Base-by-base conservation (phyloP, 2,329 filamentous ascomycete genomes). In the Arthroderma uncinatum region DNA sequence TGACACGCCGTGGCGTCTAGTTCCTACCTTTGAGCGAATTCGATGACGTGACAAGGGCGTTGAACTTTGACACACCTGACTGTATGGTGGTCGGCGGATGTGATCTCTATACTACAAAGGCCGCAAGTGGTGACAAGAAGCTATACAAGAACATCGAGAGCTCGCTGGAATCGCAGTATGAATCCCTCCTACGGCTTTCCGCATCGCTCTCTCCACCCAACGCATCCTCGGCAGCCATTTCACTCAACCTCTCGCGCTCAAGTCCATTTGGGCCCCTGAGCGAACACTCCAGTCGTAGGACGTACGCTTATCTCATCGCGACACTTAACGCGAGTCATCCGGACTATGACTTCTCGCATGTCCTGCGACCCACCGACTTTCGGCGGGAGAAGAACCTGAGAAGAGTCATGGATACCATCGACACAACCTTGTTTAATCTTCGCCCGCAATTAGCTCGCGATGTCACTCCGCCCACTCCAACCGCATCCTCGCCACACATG, bases 41-140 rank as follows among this genome's bases (percentile, higher is more conserved):
- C 69, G 91, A 97, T 72, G 84, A 87, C 71, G 87, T 97, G 64
- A 92, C 90, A 60, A 86, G 86, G 74, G 88, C 92, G 62, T 83
- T 98, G 69, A 97, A 95, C 70, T 97, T 97, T 78, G 89, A 93
- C 67, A 96, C 92, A 0, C 83, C 87, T 54, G 92, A 97, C 70
- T 91, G 89, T 69, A 88, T 92, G 64, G 87, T 98, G 60, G 86
- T 90, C 28, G 93, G 93, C 65, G 88, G 89, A 62, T 97, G 92
- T 78, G 93, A 98, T 72, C 80, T 97, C 16, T 98, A 96, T 78
- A 97, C 92, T 8, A 96, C 91, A 25, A 98, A 98, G 74, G 91
- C 93, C 30, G 90, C 92, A 57, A 90, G 91, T 48, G 85, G 86
- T 62, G 93, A 98, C 71, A 96, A 96, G 81, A 97, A 97, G 70